Evolutionary conservation across 257 asterid genomes (phyloP), one percentile per base, ranked within the genome.

Genomic region (Ophiorrhiza pumila): DNA sequence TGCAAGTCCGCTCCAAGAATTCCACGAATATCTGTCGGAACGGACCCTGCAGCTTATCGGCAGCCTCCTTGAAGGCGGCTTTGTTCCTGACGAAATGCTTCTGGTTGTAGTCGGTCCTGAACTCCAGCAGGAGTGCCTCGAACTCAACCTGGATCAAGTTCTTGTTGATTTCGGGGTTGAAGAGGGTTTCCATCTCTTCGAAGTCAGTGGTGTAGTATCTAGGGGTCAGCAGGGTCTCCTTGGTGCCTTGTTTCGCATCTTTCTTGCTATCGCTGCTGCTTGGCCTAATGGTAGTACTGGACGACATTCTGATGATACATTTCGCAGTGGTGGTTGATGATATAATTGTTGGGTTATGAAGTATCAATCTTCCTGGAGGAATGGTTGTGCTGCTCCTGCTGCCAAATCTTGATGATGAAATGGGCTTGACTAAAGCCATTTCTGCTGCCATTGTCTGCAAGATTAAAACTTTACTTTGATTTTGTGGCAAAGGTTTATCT

Each of bases 71-170:
- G 69, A 92, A 92, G 72, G 88, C n/a, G n/a, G n/a, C 97, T 81
- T 88, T 90, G 86, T 86, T 91, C 88, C 98, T 84, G 53, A 94
- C 98, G 62, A 91, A 94, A 20, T 91, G 97, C 29, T 95, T 90
- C 97, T 91, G 98, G 41, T 90, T 91, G 81, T 91, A 94, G 77
- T 94, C 99, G 22, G 98, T 94, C 91, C 91, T 94, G 92, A 94
- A 91, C 71, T 91, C 99, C 91, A 91, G 97, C 74, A 88, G 72
- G 73, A 91, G 74, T 0, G 97, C 97, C 46, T 87, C 95, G 70
- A 94, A 94, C 81, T 94, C 99, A 12, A 76, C 85, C 82, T 91
- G 83, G 83, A 90, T 91, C 79, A 91, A 66, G 62, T 94, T 94
- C 90, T 85, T 88, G 90, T 91, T 94, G 82, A 91, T 91, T 74